Percentiles rank a stretch among this genome's conserved stretches.
Evolutionary conservation across 768 basidiomycete genomes (phyloP).

Genomic region (Plicaturopsis crispa): DNA sequence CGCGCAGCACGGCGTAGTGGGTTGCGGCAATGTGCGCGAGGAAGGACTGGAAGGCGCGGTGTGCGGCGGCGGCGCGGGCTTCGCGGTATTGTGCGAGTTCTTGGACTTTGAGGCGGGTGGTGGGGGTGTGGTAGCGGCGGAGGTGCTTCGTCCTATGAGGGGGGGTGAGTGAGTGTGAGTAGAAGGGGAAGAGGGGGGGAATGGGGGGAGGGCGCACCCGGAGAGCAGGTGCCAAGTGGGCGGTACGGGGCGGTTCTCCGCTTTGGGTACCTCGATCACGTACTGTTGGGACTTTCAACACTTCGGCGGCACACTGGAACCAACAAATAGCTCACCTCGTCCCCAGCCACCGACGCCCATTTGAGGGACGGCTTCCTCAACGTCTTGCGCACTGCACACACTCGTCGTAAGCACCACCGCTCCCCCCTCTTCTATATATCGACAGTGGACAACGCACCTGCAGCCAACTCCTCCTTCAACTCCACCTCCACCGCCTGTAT

Average conservation of each 20-base stretch:
- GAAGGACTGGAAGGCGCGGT: slow-evolving; percentile 60
- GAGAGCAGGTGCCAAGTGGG: slow-evolving; percentile 59
- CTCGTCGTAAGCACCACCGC: too few relatives aligned
- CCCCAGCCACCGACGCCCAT: slow-evolving; percentile 57
- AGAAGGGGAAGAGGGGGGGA: too few relatives aligned
- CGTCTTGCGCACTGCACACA: slow-evolving; percentile 59
- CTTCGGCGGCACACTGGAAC: slow-evolving; percentile 1
- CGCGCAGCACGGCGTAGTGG: slow-evolving; percentile 65
- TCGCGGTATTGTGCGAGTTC: slow-evolving; percentile 75
- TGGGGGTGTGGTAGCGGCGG: slow-evolving; percentile 73
- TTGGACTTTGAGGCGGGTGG: slow-evolving; percentile 49
- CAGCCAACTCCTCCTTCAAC: slow-evolving; percentile 64
- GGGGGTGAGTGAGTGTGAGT: too few relatives aligned
- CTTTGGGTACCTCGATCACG: slow-evolving; percentile 70
- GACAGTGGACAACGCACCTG: slow-evolving; percentile 31
- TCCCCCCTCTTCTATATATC: too few relatives aligned
- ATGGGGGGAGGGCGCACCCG: slow-evolving; percentile 31
- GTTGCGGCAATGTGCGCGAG: slow-evolving; percentile 60
- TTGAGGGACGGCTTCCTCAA: slow-evolving; percentile 67
- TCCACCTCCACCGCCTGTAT: slow-evolving; percentile 64
- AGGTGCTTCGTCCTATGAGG: slow-evolving; percentile 56
- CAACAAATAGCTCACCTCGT: slow-evolving; percentile 50
- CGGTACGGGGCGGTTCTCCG: slow-evolving; percentile 37
- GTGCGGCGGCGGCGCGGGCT: slow-evolving; percentile 52
- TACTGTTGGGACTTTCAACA: slow-evolving; percentile 37